Evolutionary conservation across 257 asterid genomes (phyloP), one percentile per base, ranked within the genome.

Genomic region (Capsicum chinense): DNA sequence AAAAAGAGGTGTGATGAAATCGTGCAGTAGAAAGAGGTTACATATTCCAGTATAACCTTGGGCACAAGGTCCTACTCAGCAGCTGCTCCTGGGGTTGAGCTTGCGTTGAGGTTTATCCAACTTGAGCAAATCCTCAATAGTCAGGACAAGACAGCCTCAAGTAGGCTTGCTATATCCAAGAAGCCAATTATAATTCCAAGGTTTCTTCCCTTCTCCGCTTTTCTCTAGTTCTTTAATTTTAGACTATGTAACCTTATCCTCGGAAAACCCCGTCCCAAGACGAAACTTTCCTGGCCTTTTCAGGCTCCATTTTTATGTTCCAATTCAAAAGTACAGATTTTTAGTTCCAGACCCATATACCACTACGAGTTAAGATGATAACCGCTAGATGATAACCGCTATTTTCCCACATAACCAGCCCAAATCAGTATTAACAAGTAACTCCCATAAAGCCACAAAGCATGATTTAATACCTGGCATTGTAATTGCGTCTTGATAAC

Each of bases 401-500:
- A 74, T 4, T 6, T 74, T 74, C 80, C 60, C 2, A 50, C 19
- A 50, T 21, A 74, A 74, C 39, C 44, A 21, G 80, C 13, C 3
- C 19, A 50, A 74, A 74, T 74, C 80, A 74, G n/a, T 21, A 52
- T 0, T 0, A 76, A 50, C 4, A 76, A 26, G 14, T 13, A 26
- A 14, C 64, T 76, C 9, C 64, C 13, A 74, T 8, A 74, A 74
- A 74, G 81, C 44, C 44, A 78, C 5, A 54, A 8, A 80, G 48
- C 78, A 79, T n/a, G 56, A 63, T 13, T n/a, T 47, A 56, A 67
- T 90, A 96, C 98, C 99, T 97, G 98, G 88, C 99, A 97, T 85
- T 97, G 99, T 42, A 97, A 91, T 84, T 95, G 98, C 52, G 99
- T 97, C 92, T 97, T 97, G 71, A 93, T 97, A 56, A 97, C 99